Evolutionary conservation across 176 grass and related monocot genomes (phyloP).

Genomic region (Tuctoria greenei): DNA sequence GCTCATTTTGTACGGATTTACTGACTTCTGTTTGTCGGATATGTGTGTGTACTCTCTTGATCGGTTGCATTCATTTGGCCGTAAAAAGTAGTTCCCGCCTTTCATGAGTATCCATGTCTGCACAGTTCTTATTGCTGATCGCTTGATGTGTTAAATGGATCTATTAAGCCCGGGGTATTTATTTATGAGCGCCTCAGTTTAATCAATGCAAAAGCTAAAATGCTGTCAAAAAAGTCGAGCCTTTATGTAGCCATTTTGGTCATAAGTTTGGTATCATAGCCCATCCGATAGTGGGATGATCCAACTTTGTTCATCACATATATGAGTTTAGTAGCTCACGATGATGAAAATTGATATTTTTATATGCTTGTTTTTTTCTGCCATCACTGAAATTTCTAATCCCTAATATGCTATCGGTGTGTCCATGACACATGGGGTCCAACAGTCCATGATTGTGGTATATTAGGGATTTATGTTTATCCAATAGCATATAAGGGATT

Average conservation of each 20-base stretch:
- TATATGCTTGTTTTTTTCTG: no score
- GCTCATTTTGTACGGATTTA: not conserved
- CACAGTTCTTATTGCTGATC: constrained; percentile 5
- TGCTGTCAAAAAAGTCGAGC: not conserved
- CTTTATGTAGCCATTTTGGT: not conserved
- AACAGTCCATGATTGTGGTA: no score
- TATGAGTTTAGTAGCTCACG: no score
- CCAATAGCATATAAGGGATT: no score
- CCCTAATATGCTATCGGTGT: no score
- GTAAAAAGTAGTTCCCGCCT: not conserved
- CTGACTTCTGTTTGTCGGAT: not conserved
- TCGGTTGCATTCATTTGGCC: constrained; percentile 12
- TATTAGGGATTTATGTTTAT: no score
- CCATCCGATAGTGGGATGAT: not conserved
- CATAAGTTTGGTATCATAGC: not conserved
- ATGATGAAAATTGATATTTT: no score
- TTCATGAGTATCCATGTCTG: constrained; percentile 7
- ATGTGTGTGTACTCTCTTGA: not conserved
- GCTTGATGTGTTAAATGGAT: not conserved
- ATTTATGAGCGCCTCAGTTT: constrained; percentile 2
- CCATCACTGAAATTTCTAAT: no score
- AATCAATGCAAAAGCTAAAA: not conserved
- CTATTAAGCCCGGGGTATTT: not conserved
- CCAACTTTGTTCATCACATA: not conserved
- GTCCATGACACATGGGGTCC: no score